Percentiles rank a stretch among this genome's conserved stretches.
Conservation (phyloP, 257 asterid genomes). For the Solanum bulbocastanum region DNA sequence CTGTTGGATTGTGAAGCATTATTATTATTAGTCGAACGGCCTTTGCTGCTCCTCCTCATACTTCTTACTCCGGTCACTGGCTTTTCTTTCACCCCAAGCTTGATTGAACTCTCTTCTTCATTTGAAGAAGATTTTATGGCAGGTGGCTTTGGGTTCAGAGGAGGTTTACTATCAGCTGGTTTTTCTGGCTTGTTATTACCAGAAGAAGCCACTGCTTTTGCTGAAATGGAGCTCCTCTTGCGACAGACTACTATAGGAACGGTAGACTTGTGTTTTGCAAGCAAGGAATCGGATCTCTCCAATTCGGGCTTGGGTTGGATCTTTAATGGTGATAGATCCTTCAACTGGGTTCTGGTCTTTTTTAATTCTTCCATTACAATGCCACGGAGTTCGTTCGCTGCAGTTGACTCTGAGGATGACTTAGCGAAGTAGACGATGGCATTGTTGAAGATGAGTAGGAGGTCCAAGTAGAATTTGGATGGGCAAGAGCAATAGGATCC, state of each 20-base stretch:
- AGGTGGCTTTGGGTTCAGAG: conserved; percentile 2
- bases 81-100: conserved; percentile 19
- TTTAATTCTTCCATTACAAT: conserved; percentile 13
- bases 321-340: background rate
- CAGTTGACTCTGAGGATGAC: conserved; percentile 18
- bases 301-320: conserved; percentile 6
- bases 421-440: conserved; percentile 36
- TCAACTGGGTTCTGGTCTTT: background rate
- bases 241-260: conserved; percentile 26
- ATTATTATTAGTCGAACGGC: background rate
- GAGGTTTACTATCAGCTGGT: conserved; percentile 5
- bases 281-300: conserved; percentile 20
- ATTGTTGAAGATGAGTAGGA: conserved; percentile 26
- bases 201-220: conserved; percentile 18
- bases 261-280: conserved; percentile 14
- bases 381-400: conserved; percentile 27
- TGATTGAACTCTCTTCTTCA: conserved; percentile 20
- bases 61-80: conserved; percentile 31
- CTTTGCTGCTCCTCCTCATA: conserved; percentile 19
- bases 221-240: conserved; percentile 32
- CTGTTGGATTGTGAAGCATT: conserved; percentile 9
- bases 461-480: conserved; percentile 22
- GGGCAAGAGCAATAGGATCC: conserved; percentile 25
- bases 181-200: conserved; percentile 4
- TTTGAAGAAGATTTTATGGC: conserved; percentile 9